Evolutionary conservation across 768 basidiomycete species (phyloP), one percentile per base, ranked within the genome.

Genomic region (Russula abietina): DNA sequence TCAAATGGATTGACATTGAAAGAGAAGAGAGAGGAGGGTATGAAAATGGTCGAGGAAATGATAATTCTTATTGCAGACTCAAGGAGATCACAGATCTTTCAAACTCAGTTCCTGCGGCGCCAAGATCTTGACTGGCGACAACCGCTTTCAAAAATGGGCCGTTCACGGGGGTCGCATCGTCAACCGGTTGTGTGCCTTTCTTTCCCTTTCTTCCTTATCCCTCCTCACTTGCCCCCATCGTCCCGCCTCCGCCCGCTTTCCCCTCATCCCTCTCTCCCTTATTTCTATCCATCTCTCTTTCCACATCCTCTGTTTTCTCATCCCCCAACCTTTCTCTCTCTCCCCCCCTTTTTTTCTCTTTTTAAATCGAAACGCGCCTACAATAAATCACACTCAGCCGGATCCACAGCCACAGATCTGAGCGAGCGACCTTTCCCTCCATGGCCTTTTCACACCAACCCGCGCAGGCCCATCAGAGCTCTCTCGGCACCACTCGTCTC

Each of bases 381-480:
- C 9, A 46, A 46, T n/a, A 22, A 43, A 46, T 5, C 22, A 45
- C 8, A 4, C 10, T 50, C n/a, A 59, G 41, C n/a, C 11, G 41
- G 51, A 43, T 53, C 19, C 59, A 46, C 8, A 45, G 59, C 19
- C 59, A 54, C 14, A 53, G 59, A 60, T 54, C 51, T 59, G 39
- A 45, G 5, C 32, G 1, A 36, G 2, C 32, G 7, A 26, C 66
- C 65, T 70, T 69, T 69, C 72, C 39, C n/a, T 26, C 66, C 66
- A 84, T 83, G 80, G 77, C 80, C 69, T 80, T 81, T 69, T 74
- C 80, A 55, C 80, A 82, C 58, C 81, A 79, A 69, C 70, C 74
- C 60, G 69, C 74, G n/a, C 76, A 77, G 65, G 65, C 74, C 60
- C 72, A 68, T 57, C 70, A 68, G 69, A 78, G 77, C 66, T 69